These are phyloP conservation scores for Phytophthora kernoviae DNA, from an alignment of 352 stramenopile species.

Conservation along the genomic window DNA sequence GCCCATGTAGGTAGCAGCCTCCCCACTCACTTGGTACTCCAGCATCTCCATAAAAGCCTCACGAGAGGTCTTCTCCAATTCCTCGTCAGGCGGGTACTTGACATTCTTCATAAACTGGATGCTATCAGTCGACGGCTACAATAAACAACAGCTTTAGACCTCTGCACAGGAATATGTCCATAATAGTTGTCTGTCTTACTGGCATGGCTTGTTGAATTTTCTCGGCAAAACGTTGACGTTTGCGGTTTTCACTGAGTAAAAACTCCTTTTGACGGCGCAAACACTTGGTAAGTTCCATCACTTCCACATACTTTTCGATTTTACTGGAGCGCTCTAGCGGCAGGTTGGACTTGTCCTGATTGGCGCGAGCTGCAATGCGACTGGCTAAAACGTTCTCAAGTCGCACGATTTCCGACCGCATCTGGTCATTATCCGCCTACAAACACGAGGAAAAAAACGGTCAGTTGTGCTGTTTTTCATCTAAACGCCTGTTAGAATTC, in stretches of 20 bases:
- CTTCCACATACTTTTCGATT: constrained; percentile 89
- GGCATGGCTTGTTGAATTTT: constrained; percentile 89
- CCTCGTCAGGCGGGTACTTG: constrained; percentile 77
- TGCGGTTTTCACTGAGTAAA: constrained; percentile 84
- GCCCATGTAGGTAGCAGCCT: constrained; percentile 63
- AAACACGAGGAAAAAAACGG: background rate
- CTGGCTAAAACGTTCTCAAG: constrained; percentile 77
- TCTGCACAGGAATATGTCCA: background rate
- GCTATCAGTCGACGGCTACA: constrained; percentile 78
- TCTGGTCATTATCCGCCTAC: constrained; percentile 79
- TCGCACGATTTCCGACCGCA: constrained; percentile 78
- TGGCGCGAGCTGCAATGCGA: constrained; percentile 72
- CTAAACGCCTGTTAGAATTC: background rate
- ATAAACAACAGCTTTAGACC: constrained; percentile 16
- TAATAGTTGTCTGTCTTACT: constrained; percentile 27
- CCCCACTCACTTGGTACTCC: constrained; percentile 79
- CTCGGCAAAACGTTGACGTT: constrained; percentile 84
- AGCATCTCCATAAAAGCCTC: constrained; percentile 84
- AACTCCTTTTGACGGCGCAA: constrained; percentile 87
- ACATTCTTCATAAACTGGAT: constrained; percentile 91
- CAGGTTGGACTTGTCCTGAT: constrained; percentile 69
- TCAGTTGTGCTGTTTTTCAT: background rate
- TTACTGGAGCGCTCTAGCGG: constrained; percentile 80
- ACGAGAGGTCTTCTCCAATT: constrained; percentile 78
- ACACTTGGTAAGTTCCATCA: constrained; percentile 90